Base-by-base conservation (phyloP, 495 filamentous ascomycete genomes). In the Chaetomium tenue region DNA sequence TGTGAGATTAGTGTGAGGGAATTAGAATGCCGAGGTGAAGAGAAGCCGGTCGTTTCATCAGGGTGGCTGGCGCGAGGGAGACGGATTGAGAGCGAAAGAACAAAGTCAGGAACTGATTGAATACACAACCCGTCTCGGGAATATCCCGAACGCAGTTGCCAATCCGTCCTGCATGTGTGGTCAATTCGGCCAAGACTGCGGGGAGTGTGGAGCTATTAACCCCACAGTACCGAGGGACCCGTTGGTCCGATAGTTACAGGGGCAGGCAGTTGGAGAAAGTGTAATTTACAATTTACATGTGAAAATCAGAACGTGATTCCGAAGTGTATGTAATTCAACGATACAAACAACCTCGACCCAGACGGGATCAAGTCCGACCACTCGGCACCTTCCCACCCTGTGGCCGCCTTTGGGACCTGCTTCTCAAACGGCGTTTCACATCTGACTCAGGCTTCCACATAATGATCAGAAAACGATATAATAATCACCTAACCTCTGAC, bases 191-290 rank as follows among this genome's bases (percentile, higher is more conserved):
- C 33, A 20, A 22, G 23, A 39, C 58, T 60, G 58, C 58, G 58
- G 58, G 58, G 58, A 51, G 9, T 3, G 44, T 50, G 44, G 57
- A 12, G 40, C 5, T 11, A 18, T 11, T 11, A 15, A 23, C 30
- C 53, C 30, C 53, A 56, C 53, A 39, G 53, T 56, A 37, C 53
- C 55, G 55, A 58, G 55, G 55, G 40, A 18, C 40, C 40, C 40
- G 40, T 15, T 44, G 11, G 40, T 11, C 55, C 55, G 55, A 58
- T 44, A 16, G 11, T 11, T 9, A 44, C 55, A 15, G 55, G 18
- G 55, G 55, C 20, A 22, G 22, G 9, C 5, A 15, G n/a, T 23
- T 37, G 33, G 33, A 37, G 33, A 37, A 37, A 8, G 2, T 7
- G 55, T 44, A 58, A 58, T 40, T 56, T 39, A 28, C n/a, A 58